Base-by-base conservation (phyloP, 2,329 filamentous ascomycete species). In the Trichothecium roseum region DNA sequence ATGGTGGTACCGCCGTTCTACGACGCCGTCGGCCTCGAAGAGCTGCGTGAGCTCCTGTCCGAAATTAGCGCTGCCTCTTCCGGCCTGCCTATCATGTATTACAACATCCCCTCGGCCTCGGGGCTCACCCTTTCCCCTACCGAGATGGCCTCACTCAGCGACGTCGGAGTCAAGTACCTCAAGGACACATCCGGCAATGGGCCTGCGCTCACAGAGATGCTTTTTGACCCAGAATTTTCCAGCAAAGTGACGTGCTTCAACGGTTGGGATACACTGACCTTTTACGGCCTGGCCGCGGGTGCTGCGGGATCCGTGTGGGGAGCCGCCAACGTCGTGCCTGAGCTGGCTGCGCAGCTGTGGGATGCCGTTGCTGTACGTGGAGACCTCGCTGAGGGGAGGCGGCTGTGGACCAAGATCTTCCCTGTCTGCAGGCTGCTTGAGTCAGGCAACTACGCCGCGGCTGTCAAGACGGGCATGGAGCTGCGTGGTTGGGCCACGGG, bases 181-280 rank as follows among this genome's bases (percentile, higher is more conserved):
- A 71, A 71, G 46, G 67, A 71, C 44, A 70, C 67, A 0, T 70
- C 66, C 3, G 67, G 67, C 14, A 64, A 71, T 36, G 67, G 56
- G 2, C 66, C 67, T 0, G 64, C 61, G 0, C 49, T 69, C 5
- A 71, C 65, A 2, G 65, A 71, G 38, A 45, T 70, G 12, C 51
- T 71, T 4, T 69, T 70, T 41, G 54, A 54, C 36, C 39, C 44
- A 18, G 43, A 46, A 4, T n/a, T n/a, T n/a, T n/a, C n/a, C n/a
- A 14, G 60, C 36, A 45, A 55, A 18, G 62, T 69, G 40, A 69
- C 63, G 2, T 55, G 62, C 0, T 68, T 71, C 46, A 71, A 71
- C 37, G 67, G 67, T 1, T 71, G 66, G 67, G 67, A 71, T 39
- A 70, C 66, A 0, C 49, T 71, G 13, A 71, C 67, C 0, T 71